Base-by-base conservation (phyloP, 345 rosid species). In the Sisymbrium irio region DNA sequence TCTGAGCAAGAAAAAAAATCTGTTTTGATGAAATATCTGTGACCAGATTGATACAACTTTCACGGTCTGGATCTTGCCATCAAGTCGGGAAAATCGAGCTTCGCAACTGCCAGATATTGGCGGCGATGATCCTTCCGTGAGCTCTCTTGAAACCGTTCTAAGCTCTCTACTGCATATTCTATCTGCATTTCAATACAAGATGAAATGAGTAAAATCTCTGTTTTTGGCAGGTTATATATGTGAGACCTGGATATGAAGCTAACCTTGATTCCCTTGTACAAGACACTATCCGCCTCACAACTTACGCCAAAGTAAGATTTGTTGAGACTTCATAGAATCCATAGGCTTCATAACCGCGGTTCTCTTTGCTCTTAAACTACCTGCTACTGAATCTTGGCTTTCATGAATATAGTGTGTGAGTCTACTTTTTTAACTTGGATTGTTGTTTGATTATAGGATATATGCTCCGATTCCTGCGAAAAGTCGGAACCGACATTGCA, bases 91-190 rank as follows among this genome's bases (percentile, higher is more conserved):
- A 51, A 69, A 76, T 20, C 76, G 59, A 20, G 78, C 74, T 25
- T 51, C 67, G 9, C 65, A 68, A 25, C 69, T 88, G 7, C 96
- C 97, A 17, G 89, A 85, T 33, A 85, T 88, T 9, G 94, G 92
- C 0, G 87, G 88, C 17, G 97, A 89, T 66, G 95, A 93, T 73
- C 97, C 98, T 64, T 91, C 97, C 32, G 79, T 91, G 74, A 83
- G 87, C 74, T 58, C 49, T 14, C 66, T 25, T 33, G 39, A 12
- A 49, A n/a, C 25, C 67, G n/a, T 22, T 33, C n/a, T 50, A 45
- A 39, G 37, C 53, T 66, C 55, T 66, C 3, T 17, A 1, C 25
- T 22, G 25, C 65, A 25, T 53, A 3, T 51, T 71, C 7, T 45
- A 30, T 58, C 10, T 60, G 3, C 13, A 7, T 28, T 11, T 30